These are phyloP conservation scores for Phytophthora boehmeriae DNA, from an alignment of 352 stramenopile species.

Conservation along the genomic window DNA sequence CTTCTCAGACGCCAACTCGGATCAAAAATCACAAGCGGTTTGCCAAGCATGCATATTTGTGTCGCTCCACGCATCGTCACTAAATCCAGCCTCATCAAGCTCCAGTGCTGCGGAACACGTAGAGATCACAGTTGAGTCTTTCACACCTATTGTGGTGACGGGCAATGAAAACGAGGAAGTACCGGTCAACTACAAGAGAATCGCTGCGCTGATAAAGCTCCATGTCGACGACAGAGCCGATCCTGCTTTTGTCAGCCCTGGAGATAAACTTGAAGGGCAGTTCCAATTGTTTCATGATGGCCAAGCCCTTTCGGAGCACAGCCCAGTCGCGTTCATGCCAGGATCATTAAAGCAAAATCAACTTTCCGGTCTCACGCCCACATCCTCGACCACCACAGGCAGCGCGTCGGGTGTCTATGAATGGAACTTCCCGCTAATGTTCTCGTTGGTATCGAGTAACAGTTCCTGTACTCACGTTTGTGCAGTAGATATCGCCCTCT, in stretches of 20 bases:
- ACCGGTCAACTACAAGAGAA: constrained; percentile 20
- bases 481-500: constrained; percentile 32
- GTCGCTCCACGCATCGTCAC: constrained; percentile 20
- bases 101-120: constrained; percentile 20
- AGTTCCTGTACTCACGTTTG: constrained; percentile 3
- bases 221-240: background rate
- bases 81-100: background rate
- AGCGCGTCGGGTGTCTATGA: constrained; percentile 20
- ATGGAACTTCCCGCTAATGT: constrained; percentile 46
- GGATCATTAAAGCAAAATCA: background rate
- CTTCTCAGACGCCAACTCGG: constrained; percentile 18
- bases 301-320: constrained; percentile 3
- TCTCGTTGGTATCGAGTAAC: constrained; percentile 8
- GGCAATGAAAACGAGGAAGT: constrained; percentile 26
- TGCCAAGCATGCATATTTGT: constrained; percentile 28
- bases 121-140: constrained; percentile 29
- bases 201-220: constrained; percentile 15
- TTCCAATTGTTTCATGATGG: constrained; percentile 25
- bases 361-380: constrained; percentile 29
- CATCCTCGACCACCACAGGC: constrained; percentile 9
- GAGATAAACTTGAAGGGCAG: constrained; percentile 10
- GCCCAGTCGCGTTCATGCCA: background rate
- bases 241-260: background rate
- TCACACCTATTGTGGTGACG: constrained; percentile 33
- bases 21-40: background rate